phyloP scores from a whole-genome alignment of 257 asterid genomes.

The Solanum paucissectum region DNA sequence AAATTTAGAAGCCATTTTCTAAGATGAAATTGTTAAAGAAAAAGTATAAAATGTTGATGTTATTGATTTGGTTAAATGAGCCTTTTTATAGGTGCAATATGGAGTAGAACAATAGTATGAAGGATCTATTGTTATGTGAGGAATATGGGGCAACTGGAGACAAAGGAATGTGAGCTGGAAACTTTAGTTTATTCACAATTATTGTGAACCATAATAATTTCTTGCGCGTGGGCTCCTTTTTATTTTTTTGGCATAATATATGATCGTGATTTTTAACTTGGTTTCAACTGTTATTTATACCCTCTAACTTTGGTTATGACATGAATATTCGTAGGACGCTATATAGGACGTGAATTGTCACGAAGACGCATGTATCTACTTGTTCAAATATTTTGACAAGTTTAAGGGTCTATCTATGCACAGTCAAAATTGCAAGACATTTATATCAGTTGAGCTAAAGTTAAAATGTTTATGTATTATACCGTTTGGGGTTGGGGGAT shows the following conservation, averaged over 20 bases:
- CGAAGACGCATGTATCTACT: no score
- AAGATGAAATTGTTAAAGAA: neutral
- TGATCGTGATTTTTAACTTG: no score
- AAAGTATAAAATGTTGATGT: neutral
- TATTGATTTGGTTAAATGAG: neutral
- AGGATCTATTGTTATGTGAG: neutral
- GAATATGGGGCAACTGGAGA: neutral
- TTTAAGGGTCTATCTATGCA: accelerated
- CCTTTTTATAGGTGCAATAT: neutral
- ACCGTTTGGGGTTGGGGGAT: no score
- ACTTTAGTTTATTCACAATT: neutral
- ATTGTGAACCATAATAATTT: neutral
- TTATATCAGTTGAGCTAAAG: no score
- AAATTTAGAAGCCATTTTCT: neutral
- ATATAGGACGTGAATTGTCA: neutral
- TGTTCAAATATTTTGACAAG: no score
- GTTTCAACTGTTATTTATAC: no score
- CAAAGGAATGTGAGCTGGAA: neutral
- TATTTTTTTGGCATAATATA: neutral
- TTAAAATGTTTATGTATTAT: no score
- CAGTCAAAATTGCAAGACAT: no score
- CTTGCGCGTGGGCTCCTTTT: neutral
- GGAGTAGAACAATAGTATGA: neutral
- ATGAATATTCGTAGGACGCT: accelerated
- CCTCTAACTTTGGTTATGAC: no score